phyloP scores from a whole-genome alignment of 176 grass and related monocot species.

The Bonia amplexicaulis region DNA sequence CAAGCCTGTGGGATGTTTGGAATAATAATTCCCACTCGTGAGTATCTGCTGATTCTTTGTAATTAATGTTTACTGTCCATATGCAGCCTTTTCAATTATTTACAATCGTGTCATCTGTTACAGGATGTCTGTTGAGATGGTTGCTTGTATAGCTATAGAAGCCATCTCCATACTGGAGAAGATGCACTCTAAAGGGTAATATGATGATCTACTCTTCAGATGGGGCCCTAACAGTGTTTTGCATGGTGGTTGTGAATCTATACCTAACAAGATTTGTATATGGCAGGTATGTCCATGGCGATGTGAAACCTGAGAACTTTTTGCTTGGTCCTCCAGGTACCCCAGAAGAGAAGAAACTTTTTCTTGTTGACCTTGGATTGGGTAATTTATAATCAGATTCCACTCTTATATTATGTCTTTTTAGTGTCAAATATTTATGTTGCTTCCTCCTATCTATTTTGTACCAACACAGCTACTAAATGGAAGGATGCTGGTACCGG shows the following conservation, averaged over 20 bases:
- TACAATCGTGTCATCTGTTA: background rate
- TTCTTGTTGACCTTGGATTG: constrained; percentile 98
- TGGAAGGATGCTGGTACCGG: constrained; percentile 68
- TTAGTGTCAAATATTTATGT: constrained; percentile 17
- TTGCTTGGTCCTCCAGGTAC: constrained; percentile 87
- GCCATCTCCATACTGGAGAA: constrained; percentile 93
- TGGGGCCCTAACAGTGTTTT: background rate
- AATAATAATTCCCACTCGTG: constrained; percentile 91
- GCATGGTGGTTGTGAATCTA: constrained; percentile 3
- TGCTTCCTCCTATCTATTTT: constrained; percentile 20
- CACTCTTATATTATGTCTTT: background rate
- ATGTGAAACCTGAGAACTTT: constrained; percentile 96
- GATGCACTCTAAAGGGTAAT: constrained; percentile 92
- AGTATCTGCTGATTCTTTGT: constrained; percentile 19
- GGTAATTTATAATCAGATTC: constrained; percentile 59
- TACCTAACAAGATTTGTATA: constrained; percentile 34
- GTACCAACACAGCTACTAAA: constrained; percentile 51
- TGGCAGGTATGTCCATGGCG: constrained; percentile 87
- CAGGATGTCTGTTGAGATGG: constrained; percentile 97
- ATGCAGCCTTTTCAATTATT: constrained; percentile 7
- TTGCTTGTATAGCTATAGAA: constrained; percentile 96
- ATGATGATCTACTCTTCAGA: constrained; percentile 8
- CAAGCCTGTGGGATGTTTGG: constrained; percentile 97
- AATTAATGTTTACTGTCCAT: constrained; percentile 12
- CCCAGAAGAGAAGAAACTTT: constrained; percentile 87